A percentile compares a stretch with the other conserved stretches of the same genome.
These are phyloP conservation scores for Coemansia sp. DNA, from an alignment of 192 early-diverging fungal genomes.

Conservation along the genomic window DNA sequence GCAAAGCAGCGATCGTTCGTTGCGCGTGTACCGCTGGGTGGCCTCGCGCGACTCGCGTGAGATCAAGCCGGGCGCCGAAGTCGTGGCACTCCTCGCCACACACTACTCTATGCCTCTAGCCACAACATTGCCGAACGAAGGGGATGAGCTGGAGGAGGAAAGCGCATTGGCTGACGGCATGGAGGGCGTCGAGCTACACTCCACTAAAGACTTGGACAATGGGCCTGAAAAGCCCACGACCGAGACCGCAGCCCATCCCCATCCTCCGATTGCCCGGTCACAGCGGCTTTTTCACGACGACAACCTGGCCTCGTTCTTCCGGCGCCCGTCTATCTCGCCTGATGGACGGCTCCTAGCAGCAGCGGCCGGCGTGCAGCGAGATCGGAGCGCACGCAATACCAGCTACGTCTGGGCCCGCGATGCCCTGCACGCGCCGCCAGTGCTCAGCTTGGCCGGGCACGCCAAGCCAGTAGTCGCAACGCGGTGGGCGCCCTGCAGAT, in stretches of 20 bases:
- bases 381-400: conserved; percentile 51
- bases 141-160: conserved; percentile 8
- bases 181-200: neutral
- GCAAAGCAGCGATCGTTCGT: conserved; percentile 87
- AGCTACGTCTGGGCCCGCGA: conserved; percentile 68
- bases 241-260: too few relatives aligned
- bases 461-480: conserved; percentile 76
- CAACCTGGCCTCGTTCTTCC: conserved; percentile 85
- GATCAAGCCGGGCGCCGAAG: conserved; percentile 17
- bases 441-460: conserved; percentile 66
- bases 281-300: conserved; percentile 78
- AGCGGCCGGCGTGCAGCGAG: conserved; percentile 70
- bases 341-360: conserved; percentile 82
- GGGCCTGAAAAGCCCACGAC: neutral
- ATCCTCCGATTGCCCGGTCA: neutral
- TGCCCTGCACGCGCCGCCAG: conserved; percentile 58
- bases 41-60: conserved; percentile 6
- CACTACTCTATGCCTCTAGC: conserved; percentile 28
- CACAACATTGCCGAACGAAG: neutral
- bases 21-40: conserved; percentile 49
- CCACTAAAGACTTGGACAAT: neutral
- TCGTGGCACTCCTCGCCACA: conserved; percentile 23
- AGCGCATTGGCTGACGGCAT: neutral
- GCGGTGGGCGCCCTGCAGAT: conserved; percentile 58
- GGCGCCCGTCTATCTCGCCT: conserved; percentile 80